phyloP scores from a whole-genome alignment of 805 yeast species.

The Metschnikowia proteae region DNA sequence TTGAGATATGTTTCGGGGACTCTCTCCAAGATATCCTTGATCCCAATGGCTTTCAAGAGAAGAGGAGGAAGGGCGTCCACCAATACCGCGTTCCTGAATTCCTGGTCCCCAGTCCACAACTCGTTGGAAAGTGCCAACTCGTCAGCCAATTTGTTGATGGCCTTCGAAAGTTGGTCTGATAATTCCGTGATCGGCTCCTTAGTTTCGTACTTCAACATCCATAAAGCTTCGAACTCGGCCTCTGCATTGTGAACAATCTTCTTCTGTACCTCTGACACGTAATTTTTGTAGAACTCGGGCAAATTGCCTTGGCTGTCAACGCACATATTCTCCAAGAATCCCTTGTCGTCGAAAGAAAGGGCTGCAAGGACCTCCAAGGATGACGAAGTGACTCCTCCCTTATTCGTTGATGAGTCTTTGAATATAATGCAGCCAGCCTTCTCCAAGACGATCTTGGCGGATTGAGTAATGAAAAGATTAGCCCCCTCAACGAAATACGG shows the following conservation, averaged over 20 bases:
- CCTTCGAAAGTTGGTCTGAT: constrained; percentile 77
- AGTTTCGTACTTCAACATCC: constrained; percentile 67
- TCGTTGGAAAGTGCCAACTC: constrained; percentile 78
- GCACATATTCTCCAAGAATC: constrained; percentile 78
- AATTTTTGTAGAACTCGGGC: constrained; percentile 76
- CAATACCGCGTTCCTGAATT: constrained; percentile 74
- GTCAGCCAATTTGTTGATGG: constrained; percentile 82
- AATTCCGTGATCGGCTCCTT: constrained; percentile 62
- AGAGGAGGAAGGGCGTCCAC: constrained; percentile 73
- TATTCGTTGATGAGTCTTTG: constrained; percentile 96
- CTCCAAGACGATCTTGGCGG: constrained; percentile 85
- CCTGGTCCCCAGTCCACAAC: constrained; percentile 77
- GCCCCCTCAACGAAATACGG: constrained; percentile 98
- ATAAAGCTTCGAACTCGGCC: constrained; percentile 79
- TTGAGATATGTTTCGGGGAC: constrained; percentile 86
- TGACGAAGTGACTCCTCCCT: constrained; percentile 98
- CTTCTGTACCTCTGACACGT: constrained; percentile 79
- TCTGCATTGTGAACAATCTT: constrained; percentile 75
- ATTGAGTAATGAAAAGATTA: constrained; percentile 89
- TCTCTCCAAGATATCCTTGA: constrained; percentile 62
- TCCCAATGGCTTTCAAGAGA: constrained; percentile 62
- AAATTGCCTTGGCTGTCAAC: constrained; percentile 48
- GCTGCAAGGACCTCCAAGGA: constrained; percentile 95
- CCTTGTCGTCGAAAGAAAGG: constrained; percentile 80
- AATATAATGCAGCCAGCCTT: constrained; percentile 80